Evolutionary conservation across 139 green algal species (phyloP).

Genomic region (Ulvella scutata): DNA sequence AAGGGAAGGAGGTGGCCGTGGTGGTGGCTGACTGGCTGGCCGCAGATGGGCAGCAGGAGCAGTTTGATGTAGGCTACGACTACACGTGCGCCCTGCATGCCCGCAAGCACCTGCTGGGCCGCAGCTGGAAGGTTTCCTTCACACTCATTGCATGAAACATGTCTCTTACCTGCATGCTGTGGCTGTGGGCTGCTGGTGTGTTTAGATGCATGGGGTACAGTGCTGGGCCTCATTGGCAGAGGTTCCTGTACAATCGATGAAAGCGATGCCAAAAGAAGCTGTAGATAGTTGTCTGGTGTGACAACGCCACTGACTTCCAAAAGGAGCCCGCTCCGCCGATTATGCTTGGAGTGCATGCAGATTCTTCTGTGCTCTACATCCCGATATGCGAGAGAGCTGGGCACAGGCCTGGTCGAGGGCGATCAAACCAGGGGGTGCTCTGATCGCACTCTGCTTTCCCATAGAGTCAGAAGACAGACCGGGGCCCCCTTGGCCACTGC

Average conservation of each 20-base stretch:
- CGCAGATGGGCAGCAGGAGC: background rate
- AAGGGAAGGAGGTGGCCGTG: background rate
- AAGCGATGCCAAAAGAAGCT: background rate
- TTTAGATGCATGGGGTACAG: background rate
- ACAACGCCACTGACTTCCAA: background rate
- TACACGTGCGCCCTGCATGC: constrained; percentile 25
- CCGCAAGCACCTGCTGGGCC: too few relatives aligned
- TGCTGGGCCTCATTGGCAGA: too few relatives aligned
- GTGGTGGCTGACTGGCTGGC: background rate
- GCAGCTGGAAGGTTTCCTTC: too few relatives aligned
- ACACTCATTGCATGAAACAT: too few relatives aligned
- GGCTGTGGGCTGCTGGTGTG: background rate
- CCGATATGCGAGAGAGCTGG: constrained; percentile 29
- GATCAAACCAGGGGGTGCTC: constrained; percentile 22
- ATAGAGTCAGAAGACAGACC: constrained; percentile 9
- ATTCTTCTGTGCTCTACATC: constrained; percentile 50
- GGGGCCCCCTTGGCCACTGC: background rate
- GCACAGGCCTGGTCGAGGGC: constrained; percentile 21
- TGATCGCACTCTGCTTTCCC: constrained; percentile 47
- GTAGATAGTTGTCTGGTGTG: background rate
- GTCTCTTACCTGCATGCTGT: too few relatives aligned
- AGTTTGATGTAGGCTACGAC: constrained; percentile 40
- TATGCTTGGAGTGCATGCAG: constrained; percentile 7
- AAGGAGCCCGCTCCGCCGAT: background rate
- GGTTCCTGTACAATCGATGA: too few relatives aligned